Conservation (phyloP, 2,329 filamentous ascomycete genomes). For the Chrysoporthe deuterocubensis region DNA sequence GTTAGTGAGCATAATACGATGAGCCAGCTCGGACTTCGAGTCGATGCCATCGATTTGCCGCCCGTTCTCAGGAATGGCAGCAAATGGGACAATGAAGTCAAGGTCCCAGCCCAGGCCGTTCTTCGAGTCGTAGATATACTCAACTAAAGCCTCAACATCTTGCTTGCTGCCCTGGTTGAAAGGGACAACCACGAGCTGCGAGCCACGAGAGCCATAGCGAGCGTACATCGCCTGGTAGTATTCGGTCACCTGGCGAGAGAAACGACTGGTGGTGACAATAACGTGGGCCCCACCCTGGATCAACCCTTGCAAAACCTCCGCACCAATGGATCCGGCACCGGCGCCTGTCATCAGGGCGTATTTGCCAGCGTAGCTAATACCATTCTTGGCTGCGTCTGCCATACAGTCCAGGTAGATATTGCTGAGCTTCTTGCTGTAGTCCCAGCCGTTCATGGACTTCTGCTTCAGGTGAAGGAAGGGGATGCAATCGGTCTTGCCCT, state of each 20-base stretch:
- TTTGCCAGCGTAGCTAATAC: slow-evolving; percentile 92
- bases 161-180: slow-evolving; percentile 99
- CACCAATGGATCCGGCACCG: slow-evolving; percentile 95
- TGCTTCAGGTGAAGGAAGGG: slow-evolving; percentile 97
- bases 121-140: slow-evolving; percentile 97
- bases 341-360: slow-evolving; percentile 98
- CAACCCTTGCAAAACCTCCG: slow-evolving; percentile 92
- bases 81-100: slow-evolving; percentile 94
- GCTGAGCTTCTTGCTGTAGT: slow-evolving; percentile 99
- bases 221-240: slow-evolving; percentile 99
- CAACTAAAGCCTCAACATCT: slow-evolving; percentile 88
- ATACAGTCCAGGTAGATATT: slow-evolving; percentile 90
- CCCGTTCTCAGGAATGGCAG: slow-evolving; percentile 96
- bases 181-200: slow-evolving; percentile 95
- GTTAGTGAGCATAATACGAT: slow-evolving; percentile 99
- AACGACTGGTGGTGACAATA: slow-evolving; percentile 93
- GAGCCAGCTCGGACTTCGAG: slow-evolving; percentile 95
- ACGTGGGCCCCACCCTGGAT: slow-evolving; percentile 98
- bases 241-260: slow-evolving; percentile 96
- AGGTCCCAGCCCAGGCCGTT: slow-evolving; percentile 97
- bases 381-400: slow-evolving; percentile 83
- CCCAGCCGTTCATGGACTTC: slow-evolving; percentile 92
- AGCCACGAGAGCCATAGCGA: slow-evolving; percentile 88
- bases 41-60: slow-evolving; percentile 97
- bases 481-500: slow-evolving; percentile 96